Evolutionary conservation across 129 eudicot genomes (phyloP).

Genomic region (Apium graveolens): DNA sequence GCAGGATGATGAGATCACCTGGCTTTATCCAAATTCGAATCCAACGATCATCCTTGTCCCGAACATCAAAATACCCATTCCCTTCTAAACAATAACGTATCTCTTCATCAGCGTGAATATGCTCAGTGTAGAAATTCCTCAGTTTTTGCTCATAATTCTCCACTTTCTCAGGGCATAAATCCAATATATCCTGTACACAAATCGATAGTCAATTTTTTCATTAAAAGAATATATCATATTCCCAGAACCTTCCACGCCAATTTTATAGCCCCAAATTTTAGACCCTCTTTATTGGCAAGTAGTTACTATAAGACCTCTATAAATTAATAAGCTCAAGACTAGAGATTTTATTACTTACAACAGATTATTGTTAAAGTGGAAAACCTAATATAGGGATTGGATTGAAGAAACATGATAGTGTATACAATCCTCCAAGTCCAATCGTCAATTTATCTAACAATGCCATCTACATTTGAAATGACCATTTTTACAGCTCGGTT

Average conservation of each 20-base stretch:
- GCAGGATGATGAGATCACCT: constrained; percentile 73
- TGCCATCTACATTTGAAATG: too few species aligned
- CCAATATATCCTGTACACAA: constrained; percentile 64
- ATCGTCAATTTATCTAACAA: too few species aligned
- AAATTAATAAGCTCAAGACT: too few species aligned
- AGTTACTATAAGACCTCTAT: background rate
- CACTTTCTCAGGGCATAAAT: constrained; percentile 91
- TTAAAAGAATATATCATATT: background rate
- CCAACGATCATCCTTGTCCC: constrained; percentile 87
- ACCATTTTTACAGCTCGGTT: too few species aligned
- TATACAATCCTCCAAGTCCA: too few species aligned
- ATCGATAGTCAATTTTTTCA: background rate
- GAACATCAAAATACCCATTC: constrained; percentile 88
- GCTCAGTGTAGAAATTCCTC: constrained; percentile 81
- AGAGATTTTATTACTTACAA: too few species aligned
- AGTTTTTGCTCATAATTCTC: constrained; percentile 86
- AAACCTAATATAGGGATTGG: too few species aligned
- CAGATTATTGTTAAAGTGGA: too few species aligned
- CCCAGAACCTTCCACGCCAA: background rate
- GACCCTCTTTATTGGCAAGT: background rate
- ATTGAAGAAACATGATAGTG: too few species aligned
- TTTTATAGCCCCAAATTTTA: background rate
- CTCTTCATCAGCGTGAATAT: constrained; percentile 85
- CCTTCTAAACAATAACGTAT: constrained; percentile 92
- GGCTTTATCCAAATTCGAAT: constrained; percentile 77